Evolutionary conservation across 441 rosid genomes (phyloP), one percentile per base, ranked within the genome.

Genomic region (Populus hybrid): DNA sequence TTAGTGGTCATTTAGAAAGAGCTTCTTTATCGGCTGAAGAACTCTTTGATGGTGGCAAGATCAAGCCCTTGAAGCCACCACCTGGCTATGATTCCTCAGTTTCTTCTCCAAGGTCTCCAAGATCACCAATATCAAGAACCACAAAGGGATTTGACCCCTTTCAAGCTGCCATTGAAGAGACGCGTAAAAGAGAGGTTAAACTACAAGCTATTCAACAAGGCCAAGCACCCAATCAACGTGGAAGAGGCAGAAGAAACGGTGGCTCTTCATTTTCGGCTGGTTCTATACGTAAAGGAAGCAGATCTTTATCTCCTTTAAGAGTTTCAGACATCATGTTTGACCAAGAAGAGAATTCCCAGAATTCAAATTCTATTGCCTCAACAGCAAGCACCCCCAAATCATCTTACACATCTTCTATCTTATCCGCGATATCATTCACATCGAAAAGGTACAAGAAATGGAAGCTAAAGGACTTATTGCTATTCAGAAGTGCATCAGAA

Each of bases 401-500:
- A 3, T 82, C 87, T 65, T 86, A 84, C 36, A 82, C 89, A 7
- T 75, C 87, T 30, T 76, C 90, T n/a, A 67, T 91, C 67, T 76
- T 91, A 24, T 88, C 98, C 0, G 92, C 92, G 4, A 82, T 92
- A 53, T 83, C 94, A 11, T 91, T 87, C 69, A 50, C 57, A 14
- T 71, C 84, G 2, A 86, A 85, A 74, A 83, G 84, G 0, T 81
- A 83, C 80, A 86, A 82, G 73, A 93, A 90, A 84, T 95, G 98
- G 98, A 91, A 88, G 77, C 82, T 95, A 66, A 92, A 85, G 81
- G 98, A 95, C 80, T 86, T 94, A 0, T 69, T 95, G 71, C 73
- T 94, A 19, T 95, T 95, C 76, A 86, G 98, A 71, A 95, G 98
- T 23, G 98, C 95, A 0, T 95, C 98, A 0, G 98, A 95, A 77